phyloP scores from a whole-genome alignment of 2,329 filamentous ascomycete species.

The Pseudopithomyces maydicus region DNA sequence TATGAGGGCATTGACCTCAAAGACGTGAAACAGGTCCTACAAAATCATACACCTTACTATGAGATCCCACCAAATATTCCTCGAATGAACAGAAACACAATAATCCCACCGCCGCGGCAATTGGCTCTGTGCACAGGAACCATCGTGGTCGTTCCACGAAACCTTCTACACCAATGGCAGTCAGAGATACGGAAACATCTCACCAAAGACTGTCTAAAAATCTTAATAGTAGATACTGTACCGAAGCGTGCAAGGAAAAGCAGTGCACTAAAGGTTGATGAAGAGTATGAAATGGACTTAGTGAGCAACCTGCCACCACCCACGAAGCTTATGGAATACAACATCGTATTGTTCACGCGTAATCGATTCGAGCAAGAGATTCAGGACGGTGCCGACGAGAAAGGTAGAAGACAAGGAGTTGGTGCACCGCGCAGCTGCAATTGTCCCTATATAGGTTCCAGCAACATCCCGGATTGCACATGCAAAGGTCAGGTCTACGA shows the following conservation, averaged over 20 bases:
- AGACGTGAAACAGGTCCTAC: constrained; percentile 28
- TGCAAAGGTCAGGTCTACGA: constrained; percentile 53
- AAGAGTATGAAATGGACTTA: constrained; percentile 29
- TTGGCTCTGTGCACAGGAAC: constrained; percentile 72
- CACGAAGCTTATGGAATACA: constrained; percentile 66
- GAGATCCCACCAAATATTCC: constrained; percentile 47
- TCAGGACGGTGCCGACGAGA: constrained; percentile 54
- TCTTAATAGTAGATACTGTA: constrained; percentile 63
- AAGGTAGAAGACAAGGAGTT: constrained; percentile 45
- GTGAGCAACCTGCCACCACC: constrained; percentile 61
- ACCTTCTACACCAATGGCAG: constrained; percentile 83
- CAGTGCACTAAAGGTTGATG: constrained; percentile 11
- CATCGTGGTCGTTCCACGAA: constrained; percentile 80
- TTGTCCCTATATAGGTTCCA: constrained; percentile 52
- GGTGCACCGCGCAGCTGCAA: constrained; percentile 32
- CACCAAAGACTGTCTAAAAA: constrained; percentile 59
- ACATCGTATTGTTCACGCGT: constrained; percentile 79
- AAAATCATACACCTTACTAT: constrained; percentile 46
- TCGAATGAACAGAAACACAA: constrained; percentile 50
- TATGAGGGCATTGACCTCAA: constrained; percentile 54
- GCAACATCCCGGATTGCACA: constrained; percentile 51
- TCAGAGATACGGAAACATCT: constrained; percentile 82
- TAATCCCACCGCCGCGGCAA: constrained; percentile 48
- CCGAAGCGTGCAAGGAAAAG: constrained; percentile 26
- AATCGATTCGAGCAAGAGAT: constrained; percentile 73